These are phyloP conservation scores for Tricholoma sp. DNA, from an alignment of 768 basidiomycete species.

Conservation along the genomic window DNA sequence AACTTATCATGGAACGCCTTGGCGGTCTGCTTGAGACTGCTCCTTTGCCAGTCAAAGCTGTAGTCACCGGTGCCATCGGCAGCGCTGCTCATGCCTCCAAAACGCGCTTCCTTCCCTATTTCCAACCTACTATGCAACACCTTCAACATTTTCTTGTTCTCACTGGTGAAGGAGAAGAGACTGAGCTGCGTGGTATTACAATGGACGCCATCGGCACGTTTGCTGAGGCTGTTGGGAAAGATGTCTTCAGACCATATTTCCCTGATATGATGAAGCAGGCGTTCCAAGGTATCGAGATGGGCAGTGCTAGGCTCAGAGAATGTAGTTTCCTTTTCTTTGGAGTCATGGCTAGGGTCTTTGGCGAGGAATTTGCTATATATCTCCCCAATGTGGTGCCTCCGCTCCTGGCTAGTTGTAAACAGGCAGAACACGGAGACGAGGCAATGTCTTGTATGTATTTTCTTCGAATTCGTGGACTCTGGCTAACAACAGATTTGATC, in stretches of 20 bases:
- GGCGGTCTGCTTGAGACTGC: constrained; percentile 82
- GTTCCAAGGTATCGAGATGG: constrained; percentile 84
- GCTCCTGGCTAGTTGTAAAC: constrained; percentile 76
- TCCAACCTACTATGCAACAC: constrained; percentile 84
- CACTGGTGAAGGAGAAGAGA: constrained; percentile 85
- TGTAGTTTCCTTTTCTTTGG: constrained; percentile 98
- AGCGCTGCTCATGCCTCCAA: constrained; percentile 97
- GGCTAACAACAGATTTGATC: constrained; percentile 3
- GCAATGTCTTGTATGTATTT: constrained; percentile 33
- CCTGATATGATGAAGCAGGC: constrained; percentile 94
- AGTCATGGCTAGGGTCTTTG: constrained; percentile 96
- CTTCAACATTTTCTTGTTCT: constrained; percentile 87
- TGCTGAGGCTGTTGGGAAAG: constrained; percentile 93
- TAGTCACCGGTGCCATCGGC: constrained; percentile 96
- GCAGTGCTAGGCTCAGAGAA: constrained; percentile 83
- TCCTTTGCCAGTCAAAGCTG: constrained; percentile 83
- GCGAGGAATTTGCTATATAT: constrained; percentile 88
- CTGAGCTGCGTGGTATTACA: constrained; percentile 91
- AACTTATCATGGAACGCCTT: constrained; percentile 92
- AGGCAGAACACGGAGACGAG: constrained; percentile 75
- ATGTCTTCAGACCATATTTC: constrained; percentile 93
- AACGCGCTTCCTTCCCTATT: constrained; percentile 88
- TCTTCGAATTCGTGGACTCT: background rate
- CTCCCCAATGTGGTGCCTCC: constrained; percentile 83
- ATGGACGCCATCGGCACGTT: constrained; percentile 99